Conservation (phyloP, 2,329 filamentous ascomycete species). For the Diaporthe citrichinensis region DNA sequence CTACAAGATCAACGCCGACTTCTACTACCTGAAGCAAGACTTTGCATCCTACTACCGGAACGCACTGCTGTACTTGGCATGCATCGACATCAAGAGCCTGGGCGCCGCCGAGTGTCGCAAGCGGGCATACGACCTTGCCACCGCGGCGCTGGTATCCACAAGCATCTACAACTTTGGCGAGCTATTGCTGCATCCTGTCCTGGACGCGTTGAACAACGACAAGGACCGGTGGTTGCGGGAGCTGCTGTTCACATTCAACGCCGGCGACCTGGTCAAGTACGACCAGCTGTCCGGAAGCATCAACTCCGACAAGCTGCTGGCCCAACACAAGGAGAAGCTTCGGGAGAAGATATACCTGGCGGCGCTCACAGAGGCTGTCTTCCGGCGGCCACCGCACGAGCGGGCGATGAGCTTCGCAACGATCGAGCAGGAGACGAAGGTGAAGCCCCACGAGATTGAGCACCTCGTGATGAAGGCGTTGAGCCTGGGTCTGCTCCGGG, state of each 20-base stretch:
- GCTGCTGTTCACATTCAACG: constrained; percentile 97
- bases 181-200: constrained; percentile 95
- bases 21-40: constrained; percentile 93
- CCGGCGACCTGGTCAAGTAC: constrained; percentile 90
- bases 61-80: constrained; percentile 96
- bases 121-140: constrained; percentile 91
- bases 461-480: constrained; percentile 99
- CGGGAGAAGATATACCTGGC: constrained; percentile 99
- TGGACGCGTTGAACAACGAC: constrained; percentile 81
- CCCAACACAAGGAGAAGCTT: constrained; percentile 85
- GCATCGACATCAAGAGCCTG: constrained; percentile 86
- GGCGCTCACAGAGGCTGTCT: constrained; percentile 94
- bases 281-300: constrained; percentile 87
- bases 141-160: constrained; percentile 92
- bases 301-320: constrained; percentile 82
- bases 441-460: constrained; percentile 92
- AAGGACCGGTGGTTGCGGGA: constrained; percentile 91
- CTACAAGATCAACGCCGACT: constrained; percentile 94
- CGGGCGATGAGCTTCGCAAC: constrained; percentile 92
- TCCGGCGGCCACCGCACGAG: constrained; percentile 95
- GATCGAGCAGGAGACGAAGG: constrained; percentile 93
- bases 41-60: constrained; percentile 98
- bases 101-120: constrained; percentile 81
- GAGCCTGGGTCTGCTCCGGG: constrained; percentile 88
- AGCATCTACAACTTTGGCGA: constrained; percentile 99